A percentile compares a stretch with the other conserved stretches of the same genome.
Conservation (phyloP, 2,329 filamentous ascomycete species). For the Ophiostoma tasmaniense region DNA sequence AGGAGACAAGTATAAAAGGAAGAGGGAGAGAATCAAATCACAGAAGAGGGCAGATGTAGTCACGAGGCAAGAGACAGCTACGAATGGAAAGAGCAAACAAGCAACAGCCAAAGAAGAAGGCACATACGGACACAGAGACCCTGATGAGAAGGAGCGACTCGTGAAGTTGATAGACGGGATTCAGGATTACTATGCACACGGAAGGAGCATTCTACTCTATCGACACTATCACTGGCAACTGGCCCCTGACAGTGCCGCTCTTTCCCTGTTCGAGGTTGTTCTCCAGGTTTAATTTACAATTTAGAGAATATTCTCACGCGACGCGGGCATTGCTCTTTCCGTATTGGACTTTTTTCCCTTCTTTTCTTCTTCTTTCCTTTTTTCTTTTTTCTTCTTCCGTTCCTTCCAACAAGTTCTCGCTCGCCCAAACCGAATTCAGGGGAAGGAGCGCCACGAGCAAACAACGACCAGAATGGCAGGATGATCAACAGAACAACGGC, state of each 20-base stretch:
- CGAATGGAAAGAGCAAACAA: neutral
- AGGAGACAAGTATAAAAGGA: neutral
- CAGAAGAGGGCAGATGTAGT: too few relatives aligned
- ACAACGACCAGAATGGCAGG: neutral
- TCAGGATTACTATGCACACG: neutral
- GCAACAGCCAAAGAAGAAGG: neutral
- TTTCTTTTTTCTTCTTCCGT: neutral
- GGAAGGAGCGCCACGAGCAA: neutral
- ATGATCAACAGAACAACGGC: neutral
- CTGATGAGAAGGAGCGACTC: neutral
- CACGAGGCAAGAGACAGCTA: neutral
- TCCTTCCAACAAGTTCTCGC: neutral
- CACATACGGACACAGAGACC: neutral
- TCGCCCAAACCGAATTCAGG: neutral
- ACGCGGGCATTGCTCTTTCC: slow-evolving; percentile 1
- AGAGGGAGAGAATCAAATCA: neutral
- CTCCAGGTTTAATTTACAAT: neutral
- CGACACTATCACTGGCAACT: neutral
- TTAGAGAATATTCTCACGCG: neutral
- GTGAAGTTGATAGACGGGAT: neutral
- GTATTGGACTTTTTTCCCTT: neutral
- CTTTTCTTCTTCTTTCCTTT: neutral
- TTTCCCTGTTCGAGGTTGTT: neutral
- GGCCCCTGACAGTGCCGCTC: neutral
- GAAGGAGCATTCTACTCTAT: neutral